Conservation (phyloP, 2,329 filamentous ascomycete species). For the Stachybotrys elegans region DNA sequence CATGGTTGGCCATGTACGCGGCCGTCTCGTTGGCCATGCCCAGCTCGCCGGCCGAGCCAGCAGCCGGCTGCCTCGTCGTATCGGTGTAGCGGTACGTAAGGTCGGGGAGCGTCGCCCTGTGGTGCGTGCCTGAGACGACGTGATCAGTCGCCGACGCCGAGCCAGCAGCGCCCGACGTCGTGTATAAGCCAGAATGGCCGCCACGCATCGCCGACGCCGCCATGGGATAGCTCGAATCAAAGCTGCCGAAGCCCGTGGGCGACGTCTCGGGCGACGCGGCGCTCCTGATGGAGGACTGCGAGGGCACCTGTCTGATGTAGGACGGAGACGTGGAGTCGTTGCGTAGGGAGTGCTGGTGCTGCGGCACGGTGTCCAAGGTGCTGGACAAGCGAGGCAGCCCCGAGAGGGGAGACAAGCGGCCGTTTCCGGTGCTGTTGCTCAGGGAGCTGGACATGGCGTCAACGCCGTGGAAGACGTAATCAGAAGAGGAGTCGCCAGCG, state of each 20-base stretch:
- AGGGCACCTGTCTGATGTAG: slow-evolving; percentile 13
- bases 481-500: slow-evolving; percentile 10
- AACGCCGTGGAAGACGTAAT: slow-evolving; percentile 15
- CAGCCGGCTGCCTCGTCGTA: slow-evolving; percentile 14
- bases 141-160: not conserved
- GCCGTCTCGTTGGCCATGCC: not conserved
- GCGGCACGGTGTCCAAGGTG: no score
- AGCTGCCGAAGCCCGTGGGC: slow-evolving; percentile 7
- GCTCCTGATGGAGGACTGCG: slow-evolving; percentile 2
- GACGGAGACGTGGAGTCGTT: slow-evolving; percentile 18
- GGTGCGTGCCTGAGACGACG: slow-evolving; percentile 8
- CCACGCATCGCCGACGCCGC: not conserved
- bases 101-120: slow-evolving; percentile 10
- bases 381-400: no score
- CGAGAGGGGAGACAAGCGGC: no score
- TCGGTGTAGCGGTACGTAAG: slow-evolving; percentile 26
- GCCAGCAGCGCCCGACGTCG: slow-evolving; percentile 3
- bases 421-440: slow-evolving; percentile 1
- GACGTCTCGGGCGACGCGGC: slow-evolving; percentile 7
- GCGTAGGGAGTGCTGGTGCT: slow-evolving; percentile 15
- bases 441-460: slow-evolving; percentile 11
- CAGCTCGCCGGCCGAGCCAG: not conserved
- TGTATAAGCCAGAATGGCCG: slow-evolving; percentile 10
- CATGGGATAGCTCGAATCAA: slow-evolving; percentile 5
- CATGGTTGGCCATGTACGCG: not conserved